Percentiles rank a stretch among this genome's conserved stretches.
Evolutionary conservation across 2,329 filamentous ascomycete species (phyloP).

Genomic region (Colletotrichum tropicale): DNA sequence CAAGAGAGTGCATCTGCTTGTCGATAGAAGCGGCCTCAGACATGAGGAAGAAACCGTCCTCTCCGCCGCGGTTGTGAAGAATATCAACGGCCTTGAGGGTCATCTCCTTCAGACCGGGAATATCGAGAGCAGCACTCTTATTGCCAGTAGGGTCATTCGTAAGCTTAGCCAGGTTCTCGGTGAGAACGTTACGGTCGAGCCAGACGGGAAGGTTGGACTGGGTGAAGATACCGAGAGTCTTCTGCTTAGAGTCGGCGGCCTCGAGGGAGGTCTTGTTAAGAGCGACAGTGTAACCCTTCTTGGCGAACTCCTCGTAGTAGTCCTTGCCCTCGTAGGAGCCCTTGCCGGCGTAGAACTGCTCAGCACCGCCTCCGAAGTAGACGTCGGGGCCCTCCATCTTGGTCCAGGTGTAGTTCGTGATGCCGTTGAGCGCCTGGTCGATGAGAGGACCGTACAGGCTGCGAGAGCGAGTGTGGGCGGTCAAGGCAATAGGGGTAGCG

Average conservation of each 20-base stretch:
- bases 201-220: constrained; percentile 79
- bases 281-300: constrained; percentile 74
- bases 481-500: constrained; percentile 79
- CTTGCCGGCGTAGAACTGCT: constrained; percentile 74
- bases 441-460: constrained; percentile 73
- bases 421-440: constrained; percentile 76
- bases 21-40: constrained; percentile 84
- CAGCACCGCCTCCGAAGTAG: constrained; percentile 81
- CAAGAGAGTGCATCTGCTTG: constrained; percentile 87
- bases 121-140: constrained; percentile 68
- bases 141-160: constrained; percentile 73
- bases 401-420: constrained; percentile 84
- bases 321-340: constrained; percentile 72
- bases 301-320: constrained; percentile 79
- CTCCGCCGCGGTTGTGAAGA: constrained; percentile 67
- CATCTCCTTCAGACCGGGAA: constrained; percentile 89
- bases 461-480: constrained; percentile 74
- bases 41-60: constrained; percentile 87
- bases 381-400: constrained; percentile 77
- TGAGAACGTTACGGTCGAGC: constrained; percentile 85
- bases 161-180: constrained; percentile 67
- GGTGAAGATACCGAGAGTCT: constrained; percentile 79
- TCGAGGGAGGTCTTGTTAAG: constrained; percentile 76
- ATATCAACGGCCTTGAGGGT: constrained; percentile 85
- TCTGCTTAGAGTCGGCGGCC: constrained; percentile 59